Base-by-base conservation (phyloP, 495 filamentous ascomycete species). In the Echria macrotheca region DNA sequence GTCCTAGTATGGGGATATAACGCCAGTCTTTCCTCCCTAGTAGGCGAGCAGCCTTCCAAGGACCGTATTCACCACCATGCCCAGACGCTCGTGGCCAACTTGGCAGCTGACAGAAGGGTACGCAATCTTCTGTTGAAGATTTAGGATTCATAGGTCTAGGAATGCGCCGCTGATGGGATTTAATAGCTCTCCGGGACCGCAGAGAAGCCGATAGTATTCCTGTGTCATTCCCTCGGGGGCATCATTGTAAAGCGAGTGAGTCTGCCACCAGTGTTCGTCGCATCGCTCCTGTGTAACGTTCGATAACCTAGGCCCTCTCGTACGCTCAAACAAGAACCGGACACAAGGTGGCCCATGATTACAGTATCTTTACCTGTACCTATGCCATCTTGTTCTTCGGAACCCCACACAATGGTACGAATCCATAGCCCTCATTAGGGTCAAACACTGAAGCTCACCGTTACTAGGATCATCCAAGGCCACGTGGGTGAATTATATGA, bases 361-460 rank as follows among this genome's bases (percentile, higher is more conserved):
- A 33, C 47, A 12, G 5, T 3, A 50, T 50, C 37, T 50, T 43
- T 38, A 44, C 24, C 39, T 50, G 47, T 28, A 50, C 47, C 24
- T 44, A 50, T 29, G 39, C 24, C 11, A 43, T 50, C 47, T 38
- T 50, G 25, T 50, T 50, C 24, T 50, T 50, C 38, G 47, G 47
- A 21, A 50, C 47, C 10, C 47, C 47, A 9, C 47, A 50, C 21
- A 24, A 50, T 18, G 47, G 25, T 12, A 43, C 33, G 8, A 9
- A 15, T 14, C 36, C 36, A 14, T 8, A 38, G 2, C 36, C 12
- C 2, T 8, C 36, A 1, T 18, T 38, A 5, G 14, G 33, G 8
- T 17, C 33, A 37, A 10, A 5, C 14, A 9, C 7, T 37, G 8
- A 37, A 8, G 14, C 8, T 17, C 17, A 37, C 8, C 33, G 14